phyloP scores from a whole-genome alignment of 331 rosid species.

The Dryas integrifolia region DNA sequence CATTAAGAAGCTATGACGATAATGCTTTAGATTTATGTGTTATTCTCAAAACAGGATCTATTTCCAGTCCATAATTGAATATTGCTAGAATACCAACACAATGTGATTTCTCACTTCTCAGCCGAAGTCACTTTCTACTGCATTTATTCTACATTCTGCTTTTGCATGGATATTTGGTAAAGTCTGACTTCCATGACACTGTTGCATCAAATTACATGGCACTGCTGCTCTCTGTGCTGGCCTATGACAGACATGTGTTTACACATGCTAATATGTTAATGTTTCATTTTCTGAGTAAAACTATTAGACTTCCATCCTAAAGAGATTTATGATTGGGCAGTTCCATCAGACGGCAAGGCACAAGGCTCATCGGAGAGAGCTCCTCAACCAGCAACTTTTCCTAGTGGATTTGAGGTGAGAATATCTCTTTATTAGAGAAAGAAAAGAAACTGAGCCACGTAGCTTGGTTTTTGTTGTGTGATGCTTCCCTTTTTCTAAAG shows the following conservation, averaged over 20 bases:
- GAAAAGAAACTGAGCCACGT: not conserved
- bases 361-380: constrained; percentile 48
- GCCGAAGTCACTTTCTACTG: not conserved
- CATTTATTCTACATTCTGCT: not conserved
- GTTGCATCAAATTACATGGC: not conserved
- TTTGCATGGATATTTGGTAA: not conserved
- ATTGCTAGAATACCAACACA: not conserved
- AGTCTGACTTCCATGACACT: not conserved
- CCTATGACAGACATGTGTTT: not conserved
- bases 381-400: constrained; percentile 56
- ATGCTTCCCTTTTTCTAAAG: not conserved
- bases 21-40: not conserved
- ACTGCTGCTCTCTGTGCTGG: not conserved
- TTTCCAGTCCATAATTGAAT: not conserved
- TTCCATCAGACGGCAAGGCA: constrained; percentile 41
- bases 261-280: not conserved
- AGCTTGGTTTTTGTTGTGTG: not conserved
- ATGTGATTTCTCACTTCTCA: not conserved
- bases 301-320: not conserved
- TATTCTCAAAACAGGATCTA: not conserved
- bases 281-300: not conserved
- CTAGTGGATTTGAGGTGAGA: constrained; percentile 88
- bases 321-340: constrained; percentile 34
- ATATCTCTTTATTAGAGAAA: constrained; percentile 5
- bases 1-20: not conserved